Evolutionary conservation across 2,329 filamentous ascomycete genomes (phyloP).

Genomic region (Fonsecaea monophora): DNA sequence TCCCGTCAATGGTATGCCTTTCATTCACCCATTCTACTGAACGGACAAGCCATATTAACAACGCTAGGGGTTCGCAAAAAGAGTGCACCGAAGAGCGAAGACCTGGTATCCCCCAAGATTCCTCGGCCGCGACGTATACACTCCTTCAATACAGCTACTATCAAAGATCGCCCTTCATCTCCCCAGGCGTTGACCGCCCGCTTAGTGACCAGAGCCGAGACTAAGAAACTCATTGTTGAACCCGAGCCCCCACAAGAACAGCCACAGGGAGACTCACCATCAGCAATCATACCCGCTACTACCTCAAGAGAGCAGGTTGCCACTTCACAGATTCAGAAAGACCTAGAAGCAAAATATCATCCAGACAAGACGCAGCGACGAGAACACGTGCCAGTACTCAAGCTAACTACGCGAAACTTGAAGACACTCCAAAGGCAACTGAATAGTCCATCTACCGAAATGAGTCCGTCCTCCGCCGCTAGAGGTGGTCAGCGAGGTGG

Average conservation of each 20-base stretch:
- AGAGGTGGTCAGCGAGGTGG: not conserved
- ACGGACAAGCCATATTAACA: not conserved
- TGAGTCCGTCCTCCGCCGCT: not conserved
- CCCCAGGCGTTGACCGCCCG: slow-evolving; percentile 5
- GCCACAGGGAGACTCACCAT: not conserved
- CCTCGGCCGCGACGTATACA: not conserved
- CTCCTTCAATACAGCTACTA: not conserved
- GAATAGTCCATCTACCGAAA: not conserved
- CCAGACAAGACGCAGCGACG: not conserved
- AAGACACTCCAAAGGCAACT: not conserved
- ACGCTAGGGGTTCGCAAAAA: not conserved
- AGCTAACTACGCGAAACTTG: not conserved
- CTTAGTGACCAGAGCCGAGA: slow-evolving; percentile 15
- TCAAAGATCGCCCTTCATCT: not conserved
- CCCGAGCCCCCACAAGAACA: not conserved
- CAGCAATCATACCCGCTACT: not conserved
- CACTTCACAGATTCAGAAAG: not conserved
- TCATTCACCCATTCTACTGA: not conserved
- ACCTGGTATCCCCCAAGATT: not conserved
- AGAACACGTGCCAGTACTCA: not conserved
- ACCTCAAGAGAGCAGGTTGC: not conserved
- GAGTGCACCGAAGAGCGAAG: not conserved
- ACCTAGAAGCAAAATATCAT: not conserved
- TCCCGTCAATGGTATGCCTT: not conserved
- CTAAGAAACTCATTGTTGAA: slow-evolving; percentile 9